Conservation (phyloP, 1,284 basidiomycete species). For the Leccinum pachyderme region DNA sequence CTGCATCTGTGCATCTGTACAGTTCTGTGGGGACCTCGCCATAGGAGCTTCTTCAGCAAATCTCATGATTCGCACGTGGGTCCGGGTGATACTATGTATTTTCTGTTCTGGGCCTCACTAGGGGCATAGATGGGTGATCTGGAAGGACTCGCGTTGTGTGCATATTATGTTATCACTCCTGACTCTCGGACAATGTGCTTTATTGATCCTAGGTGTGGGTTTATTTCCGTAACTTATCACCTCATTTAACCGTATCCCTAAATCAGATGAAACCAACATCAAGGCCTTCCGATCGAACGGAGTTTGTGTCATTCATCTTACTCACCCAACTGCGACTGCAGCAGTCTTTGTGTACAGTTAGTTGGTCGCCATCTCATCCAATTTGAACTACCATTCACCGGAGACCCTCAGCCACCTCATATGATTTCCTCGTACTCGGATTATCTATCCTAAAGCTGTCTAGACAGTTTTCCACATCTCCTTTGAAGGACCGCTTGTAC, state of each 20-base stretch:
- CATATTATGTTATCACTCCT: slow-evolving; percentile 14
- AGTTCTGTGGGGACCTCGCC: slow-evolving; percentile 11
- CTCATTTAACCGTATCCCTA: not conserved
- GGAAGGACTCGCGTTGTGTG: slow-evolving; percentile 16
- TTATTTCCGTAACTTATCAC: not conserved
- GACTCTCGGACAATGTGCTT: slow-evolving; percentile 19
- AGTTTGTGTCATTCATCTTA: slow-evolving; percentile 2
- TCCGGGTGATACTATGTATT: not conserved
- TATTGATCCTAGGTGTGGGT: slow-evolving; percentile 15
- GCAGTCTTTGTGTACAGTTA: slow-evolving; percentile 16
- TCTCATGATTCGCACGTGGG: slow-evolving; percentile 30
- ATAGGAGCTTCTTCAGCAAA: slow-evolving; percentile 22
- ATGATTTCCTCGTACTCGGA: slow-evolving; percentile 20
- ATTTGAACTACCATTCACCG: not conserved
- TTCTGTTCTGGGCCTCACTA: not conserved
- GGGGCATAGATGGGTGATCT: slow-evolving; percentile 27
- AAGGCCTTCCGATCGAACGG: not conserved
- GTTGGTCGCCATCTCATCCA: not conserved
- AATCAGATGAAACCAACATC: slow-evolving; percentile 8
- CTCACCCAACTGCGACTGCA: not conserved
- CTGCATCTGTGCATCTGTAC: not conserved
- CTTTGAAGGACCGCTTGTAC: slow-evolving; percentile 12
- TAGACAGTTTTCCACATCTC: slow-evolving; percentile 8
- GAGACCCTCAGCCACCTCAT: slow-evolving; percentile 11
- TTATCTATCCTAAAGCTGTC: slow-evolving; percentile 18